phyloP scores from a whole-genome alignment of 495 filamentous ascomycete species.

The Pseudomonodictys pantanalensis region DNA sequence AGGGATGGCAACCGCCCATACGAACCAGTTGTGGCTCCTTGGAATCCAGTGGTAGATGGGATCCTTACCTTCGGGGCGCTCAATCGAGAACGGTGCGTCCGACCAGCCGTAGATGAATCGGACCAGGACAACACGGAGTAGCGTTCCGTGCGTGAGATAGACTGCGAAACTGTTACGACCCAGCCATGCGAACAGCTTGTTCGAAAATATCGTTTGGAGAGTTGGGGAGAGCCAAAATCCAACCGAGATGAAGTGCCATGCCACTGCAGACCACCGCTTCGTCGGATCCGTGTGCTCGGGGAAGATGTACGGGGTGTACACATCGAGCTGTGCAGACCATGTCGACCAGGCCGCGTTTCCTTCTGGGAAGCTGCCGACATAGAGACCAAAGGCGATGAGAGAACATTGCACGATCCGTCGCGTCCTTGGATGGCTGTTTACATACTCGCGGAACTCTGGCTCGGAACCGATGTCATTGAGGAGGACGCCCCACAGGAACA shows the following conservation, averaged over 20 bases:
- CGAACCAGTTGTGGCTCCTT: constrained; percentile 1
- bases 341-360: constrained; percentile 54
- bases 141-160: constrained; percentile 64
- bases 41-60: constrained; percentile 19
- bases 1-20: constrained; percentile 50
- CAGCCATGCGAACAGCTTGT: constrained; percentile 60
- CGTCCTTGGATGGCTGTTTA: constrained; percentile 37
- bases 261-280: constrained; percentile 55
- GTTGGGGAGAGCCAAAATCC: constrained; percentile 58
- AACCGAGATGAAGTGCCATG: constrained; percentile 56
- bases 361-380: constrained; percentile 60
- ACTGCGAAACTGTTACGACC: constrained; percentile 67
- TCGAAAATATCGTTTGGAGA: constrained; percentile 55
- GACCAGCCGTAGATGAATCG: constrained; percentile 65
- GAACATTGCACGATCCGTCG: constrained; percentile 49
- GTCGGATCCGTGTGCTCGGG: constrained; percentile 53
- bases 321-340: constrained; percentile 56
- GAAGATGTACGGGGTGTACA: constrained; percentile 52
- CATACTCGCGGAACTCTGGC: constrained; percentile 50
- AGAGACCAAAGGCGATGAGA: constrained; percentile 51
- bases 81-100: constrained; percentile 47
- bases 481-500: constrained; percentile 62
- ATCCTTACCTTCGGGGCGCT: constrained; percentile 49
- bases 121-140: constrained; percentile 59
- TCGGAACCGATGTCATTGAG: constrained; percentile 60